Evolutionary conservation across 805 yeast genomes (phyloP).

Genomic region (Scheffersomyces stipitis): DNA sequence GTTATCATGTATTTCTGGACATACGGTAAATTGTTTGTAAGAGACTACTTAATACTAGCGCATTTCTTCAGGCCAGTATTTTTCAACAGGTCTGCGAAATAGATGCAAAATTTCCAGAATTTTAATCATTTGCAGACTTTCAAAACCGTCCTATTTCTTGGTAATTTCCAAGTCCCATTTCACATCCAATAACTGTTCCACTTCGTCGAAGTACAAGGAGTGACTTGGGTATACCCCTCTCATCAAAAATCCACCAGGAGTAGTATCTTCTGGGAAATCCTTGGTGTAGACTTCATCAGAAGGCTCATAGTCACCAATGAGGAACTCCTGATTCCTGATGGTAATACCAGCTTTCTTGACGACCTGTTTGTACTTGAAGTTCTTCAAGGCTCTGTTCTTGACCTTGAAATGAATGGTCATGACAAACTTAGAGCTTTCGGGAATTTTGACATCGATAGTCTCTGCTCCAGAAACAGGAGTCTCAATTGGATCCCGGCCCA

Average conservation of each 20-base stretch:
- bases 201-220: constrained; percentile 35
- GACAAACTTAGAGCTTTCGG: constrained; percentile 35
- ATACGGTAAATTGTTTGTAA: too few species aligned
- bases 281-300: constrained; percentile 32
- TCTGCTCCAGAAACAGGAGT: constrained; percentile 27
- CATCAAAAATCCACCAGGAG: constrained; percentile 40
- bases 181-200: constrained; percentile 23
- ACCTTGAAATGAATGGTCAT: constrained; percentile 35
- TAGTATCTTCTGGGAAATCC: constrained; percentile 31
- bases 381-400: constrained; percentile 23
- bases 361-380: constrained; percentile 35
- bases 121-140: too few species aligned
- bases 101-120: too few species aligned
- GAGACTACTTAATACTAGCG: too few species aligned
- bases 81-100: too few species aligned
- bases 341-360: constrained; percentile 36
- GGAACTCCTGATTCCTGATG: constrained; percentile 27
- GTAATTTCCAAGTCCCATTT: constrained; percentile 39
- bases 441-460: constrained; percentile 27
- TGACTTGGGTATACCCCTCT: constrained; percentile 34
- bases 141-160: too few species aligned
- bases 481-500: constrained; percentile 21
- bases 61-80: too few species aligned
- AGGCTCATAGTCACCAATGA: constrained; percentile 33
- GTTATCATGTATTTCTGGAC: too few species aligned